Percentiles rank a stretch among this genome's conserved stretches.
Conservation (phyloP, 176 grass and related monocot species). For the Oryza nivara region DNA sequence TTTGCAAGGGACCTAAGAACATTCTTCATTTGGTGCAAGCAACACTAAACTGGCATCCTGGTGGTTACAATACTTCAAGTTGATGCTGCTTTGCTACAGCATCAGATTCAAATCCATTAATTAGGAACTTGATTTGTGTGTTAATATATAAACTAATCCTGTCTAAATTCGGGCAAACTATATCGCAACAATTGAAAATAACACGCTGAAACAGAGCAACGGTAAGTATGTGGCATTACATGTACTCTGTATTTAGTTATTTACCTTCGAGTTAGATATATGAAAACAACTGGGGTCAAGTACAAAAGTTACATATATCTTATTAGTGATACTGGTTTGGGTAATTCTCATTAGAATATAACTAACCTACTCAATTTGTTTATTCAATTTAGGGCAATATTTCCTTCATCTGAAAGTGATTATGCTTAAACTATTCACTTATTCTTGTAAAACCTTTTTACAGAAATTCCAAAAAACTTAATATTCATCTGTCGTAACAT, state of each 20-base stretch:
- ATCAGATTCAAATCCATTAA: slow-evolving; percentile 60
- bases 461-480: not conserved
- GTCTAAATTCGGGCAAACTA: slow-evolving; percentile 20
- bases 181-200: slow-evolving; percentile 28
- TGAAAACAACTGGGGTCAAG: not conserved
- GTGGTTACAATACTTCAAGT: slow-evolving; percentile 45
- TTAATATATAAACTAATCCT: slow-evolving; percentile 2
- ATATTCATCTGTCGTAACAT: not conserved
- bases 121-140: slow-evolving; percentile 20
- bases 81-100: slow-evolving; percentile 53
- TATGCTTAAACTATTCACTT: not conserved
- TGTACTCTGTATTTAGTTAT: not conserved
- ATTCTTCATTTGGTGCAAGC: slow-evolving; percentile 47
- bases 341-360: not conserved
- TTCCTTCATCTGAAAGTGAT: not conserved
- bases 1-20: slow-evolving; percentile 33
- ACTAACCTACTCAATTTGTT: not conserved
- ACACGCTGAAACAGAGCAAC: not conserved
- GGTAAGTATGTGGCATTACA: not conserved
- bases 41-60: slow-evolving; percentile 53
- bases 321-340: not conserved
- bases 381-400: not conserved
- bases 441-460: not conserved
- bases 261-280: not conserved
- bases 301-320: not conserved